Evolutionary conservation across 306 rosid species (phyloP), one percentile per base, ranked within the genome.

Genomic region (Cicer yamashitae): DNA sequence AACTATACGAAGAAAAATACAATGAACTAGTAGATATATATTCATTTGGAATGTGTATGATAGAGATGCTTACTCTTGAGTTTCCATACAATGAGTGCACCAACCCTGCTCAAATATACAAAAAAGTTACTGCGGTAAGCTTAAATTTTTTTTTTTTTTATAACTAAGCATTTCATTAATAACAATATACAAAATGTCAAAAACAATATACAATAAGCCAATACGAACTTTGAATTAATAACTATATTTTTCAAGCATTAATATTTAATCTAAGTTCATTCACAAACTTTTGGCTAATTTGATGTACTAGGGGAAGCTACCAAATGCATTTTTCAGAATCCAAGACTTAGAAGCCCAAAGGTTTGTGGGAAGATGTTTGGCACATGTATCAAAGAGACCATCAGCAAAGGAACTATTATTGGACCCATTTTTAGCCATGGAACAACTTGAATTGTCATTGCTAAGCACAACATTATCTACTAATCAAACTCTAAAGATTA

Each of bases 41-140:
- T 45, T 90, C 98, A 15, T 87, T 91, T 11, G 98, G 98, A 8
- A 94, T 94, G 98, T 94, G 98, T 68, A 82, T 94, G 85, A 77
- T 94, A 54, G 98, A 94, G 68, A 83, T 94, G 91, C 87, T 94
- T 38, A 91, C 98, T 79, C 84, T 88, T 25, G 96, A 94, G 79
- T 86, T 90, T 57, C 98, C 98, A 1, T 91, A 91, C 7, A 86
- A 83, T 69, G 97, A 94, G 76, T 94, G 98, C 84, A 79, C 90
- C 53, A 94, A 94, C 47, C 93, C 98, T 10, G 98, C 98, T 76
- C 98, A 94, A 78, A 94, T 94, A n/a, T 94, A 91, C 88, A 94
- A 91, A 86, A 94, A 88, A 88, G 98, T 94, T 51, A 88, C 94
- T 52, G 79, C 91, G 17, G 98, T 91, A 81, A 84, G 89, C 39